Evolutionary conservation across 2,329 filamentous ascomycete species (phyloP).

Genomic region (Colletotrichum spaethianum): DNA sequence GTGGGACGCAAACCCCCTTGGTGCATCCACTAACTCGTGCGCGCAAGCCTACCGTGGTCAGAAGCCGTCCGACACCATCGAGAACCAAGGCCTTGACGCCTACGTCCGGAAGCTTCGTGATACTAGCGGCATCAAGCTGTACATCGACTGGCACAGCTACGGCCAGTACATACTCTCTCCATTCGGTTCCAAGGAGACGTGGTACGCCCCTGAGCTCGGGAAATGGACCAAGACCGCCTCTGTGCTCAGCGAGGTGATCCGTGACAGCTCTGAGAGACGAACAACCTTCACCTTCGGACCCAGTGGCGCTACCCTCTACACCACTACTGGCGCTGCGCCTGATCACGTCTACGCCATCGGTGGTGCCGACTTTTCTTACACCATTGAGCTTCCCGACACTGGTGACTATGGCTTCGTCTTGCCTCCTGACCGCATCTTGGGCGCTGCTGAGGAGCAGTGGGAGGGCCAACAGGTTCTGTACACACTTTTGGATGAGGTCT

Average conservation of each 20-base stretch:
- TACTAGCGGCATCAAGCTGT: slow-evolving; percentile 56
- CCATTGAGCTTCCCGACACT: slow-evolving; percentile 54
- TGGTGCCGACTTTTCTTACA: slow-evolving; percentile 55
- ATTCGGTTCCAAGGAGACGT: slow-evolving; percentile 61
- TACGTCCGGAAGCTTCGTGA: slow-evolving; percentile 50
- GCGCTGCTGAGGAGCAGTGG: slow-evolving; percentile 54
- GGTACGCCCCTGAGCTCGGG: slow-evolving; percentile 55
- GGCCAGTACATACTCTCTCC: slow-evolving; percentile 59
- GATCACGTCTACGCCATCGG: slow-evolving; percentile 48
- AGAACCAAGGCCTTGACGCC: slow-evolving; percentile 60
- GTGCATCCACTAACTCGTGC: slow-evolving; percentile 64
- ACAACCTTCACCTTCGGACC: slow-evolving; percentile 54
- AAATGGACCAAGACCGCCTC: slow-evolving; percentile 56
- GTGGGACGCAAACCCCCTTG: slow-evolving; percentile 59
- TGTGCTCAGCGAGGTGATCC: slow-evolving; percentile 49
- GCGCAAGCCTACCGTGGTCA: slow-evolving; percentile 60
- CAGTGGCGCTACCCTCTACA: slow-evolving; percentile 55
- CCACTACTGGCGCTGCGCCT: slow-evolving; percentile 49
- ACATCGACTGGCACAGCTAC: slow-evolving; percentile 65
- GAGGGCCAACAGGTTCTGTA: slow-evolving; percentile 52
- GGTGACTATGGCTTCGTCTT: slow-evolving; percentile 55
- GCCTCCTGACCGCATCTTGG: slow-evolving; percentile 53
- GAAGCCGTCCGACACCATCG: slow-evolving; percentile 57
- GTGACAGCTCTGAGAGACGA: slow-evolving; percentile 51
- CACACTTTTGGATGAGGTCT: slow-evolving; percentile 51